These are phyloP conservation scores for Crithidia bombi DNA, from an alignment of 208 protist species.

Conservation along the genomic window DNA sequence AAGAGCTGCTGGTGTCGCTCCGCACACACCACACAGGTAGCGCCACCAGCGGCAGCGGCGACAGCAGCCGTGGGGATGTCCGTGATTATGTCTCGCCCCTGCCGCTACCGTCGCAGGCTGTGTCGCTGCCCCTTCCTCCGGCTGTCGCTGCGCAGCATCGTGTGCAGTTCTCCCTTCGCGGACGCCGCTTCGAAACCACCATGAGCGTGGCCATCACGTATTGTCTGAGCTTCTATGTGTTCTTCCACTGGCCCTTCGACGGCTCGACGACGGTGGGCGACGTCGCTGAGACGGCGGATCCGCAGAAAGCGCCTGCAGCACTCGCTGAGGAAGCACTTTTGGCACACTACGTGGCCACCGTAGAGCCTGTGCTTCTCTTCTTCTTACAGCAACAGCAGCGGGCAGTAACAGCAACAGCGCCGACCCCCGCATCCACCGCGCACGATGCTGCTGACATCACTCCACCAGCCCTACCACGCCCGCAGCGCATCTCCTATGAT, in stretches of 20 bases:
- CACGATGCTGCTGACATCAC: not conserved
- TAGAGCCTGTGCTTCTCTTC: slow-evolving; percentile 22
- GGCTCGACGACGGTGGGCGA: slow-evolving; percentile 21
- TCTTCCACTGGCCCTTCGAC: slow-evolving; percentile 48
- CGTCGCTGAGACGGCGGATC: not conserved
- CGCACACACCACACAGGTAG: not conserved
- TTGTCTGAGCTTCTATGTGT: slow-evolving; percentile 53
- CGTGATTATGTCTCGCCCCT: no score
- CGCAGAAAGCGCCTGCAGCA: not conserved
- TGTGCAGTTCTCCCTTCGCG: slow-evolving; percentile 69
- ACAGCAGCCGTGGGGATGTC: no score
- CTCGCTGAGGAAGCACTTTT: slow-evolving; percentile 16
- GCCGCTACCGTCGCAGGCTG: no score
- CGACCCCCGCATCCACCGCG: not conserved
- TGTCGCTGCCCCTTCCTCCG: slow-evolving; percentile 14
- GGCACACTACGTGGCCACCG: slow-evolving; percentile 10
- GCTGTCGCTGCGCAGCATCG: slow-evolving; percentile 33
- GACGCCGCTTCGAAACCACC: slow-evolving; percentile 71
- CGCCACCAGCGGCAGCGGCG: not conserved
- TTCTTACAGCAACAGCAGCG: slow-evolving; percentile 20
- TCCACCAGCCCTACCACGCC: slow-evolving; percentile 33
- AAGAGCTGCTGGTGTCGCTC: not conserved
- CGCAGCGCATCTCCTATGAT: slow-evolving; percentile 36
- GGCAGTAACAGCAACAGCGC: not conserved
- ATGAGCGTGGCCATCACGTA: slow-evolving; percentile 53